These are phyloP conservation scores for Paramecium biaurelia DNA, from an alignment of 73 alveolate genomes.

Conservation along the genomic window DNA sequence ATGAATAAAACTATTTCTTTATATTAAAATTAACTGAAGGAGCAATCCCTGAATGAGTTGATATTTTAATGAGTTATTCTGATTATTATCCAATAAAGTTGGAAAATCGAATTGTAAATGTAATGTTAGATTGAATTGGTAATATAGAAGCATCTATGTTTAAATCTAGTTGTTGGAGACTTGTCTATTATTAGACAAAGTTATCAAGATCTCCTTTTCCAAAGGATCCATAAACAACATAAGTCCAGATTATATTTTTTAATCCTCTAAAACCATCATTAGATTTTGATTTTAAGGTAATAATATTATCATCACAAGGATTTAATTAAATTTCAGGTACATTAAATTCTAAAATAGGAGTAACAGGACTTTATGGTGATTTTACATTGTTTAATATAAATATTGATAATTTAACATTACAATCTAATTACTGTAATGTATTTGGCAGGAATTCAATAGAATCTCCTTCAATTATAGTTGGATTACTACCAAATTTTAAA, in stretches of 20 bases:
- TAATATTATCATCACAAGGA: neutral
- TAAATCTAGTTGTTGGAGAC: neutral
- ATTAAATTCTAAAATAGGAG: neutral
- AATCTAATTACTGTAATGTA: neutral
- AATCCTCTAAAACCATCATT: neutral
- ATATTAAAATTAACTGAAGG: neutral
- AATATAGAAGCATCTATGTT: neutral
- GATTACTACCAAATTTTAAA: neutral
- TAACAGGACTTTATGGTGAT: neutral
- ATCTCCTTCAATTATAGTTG: neutral
- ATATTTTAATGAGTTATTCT: neutral
- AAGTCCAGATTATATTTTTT: neutral
- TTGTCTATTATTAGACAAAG: neutral
- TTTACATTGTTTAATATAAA: neutral
- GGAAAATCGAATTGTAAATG: neutral
- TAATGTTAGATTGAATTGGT: neutral
- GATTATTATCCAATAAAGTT: neutral
- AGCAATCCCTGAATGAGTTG: neutral
- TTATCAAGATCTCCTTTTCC: neutral
- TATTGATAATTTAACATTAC: neutral
- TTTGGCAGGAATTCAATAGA: neutral
- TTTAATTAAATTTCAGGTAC: neutral
- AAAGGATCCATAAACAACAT: neutral
- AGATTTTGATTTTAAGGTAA: neutral
- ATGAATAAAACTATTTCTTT: neutral